Conservation (phyloP, 2,329 filamentous ascomycete genomes). For the Sclerotinia trifoliorum region DNA sequence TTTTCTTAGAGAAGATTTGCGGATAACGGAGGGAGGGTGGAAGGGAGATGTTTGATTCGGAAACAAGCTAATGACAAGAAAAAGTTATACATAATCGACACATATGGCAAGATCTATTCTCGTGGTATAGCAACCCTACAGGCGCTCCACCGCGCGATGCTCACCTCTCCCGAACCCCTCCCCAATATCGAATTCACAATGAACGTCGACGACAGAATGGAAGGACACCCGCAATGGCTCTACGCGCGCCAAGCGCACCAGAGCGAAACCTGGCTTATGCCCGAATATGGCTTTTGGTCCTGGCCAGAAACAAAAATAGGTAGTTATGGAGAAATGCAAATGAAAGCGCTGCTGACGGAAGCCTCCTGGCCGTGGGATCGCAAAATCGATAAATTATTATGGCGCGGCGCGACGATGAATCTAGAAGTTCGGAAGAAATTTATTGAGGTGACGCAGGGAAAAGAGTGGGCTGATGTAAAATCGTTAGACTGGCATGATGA, state of each 20-base stretch:
- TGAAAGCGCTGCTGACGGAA: slow-evolving; percentile 43
- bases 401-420: slow-evolving; percentile 50
- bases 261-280: slow-evolving; percentile 46
- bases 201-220: slow-evolving; percentile 50
- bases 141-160: slow-evolving; percentile 52
- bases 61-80: background rate
- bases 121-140: slow-evolving; percentile 48
- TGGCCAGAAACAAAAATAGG: slow-evolving; percentile 52
- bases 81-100: slow-evolving; percentile 18
- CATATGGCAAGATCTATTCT: slow-evolving; percentile 19
- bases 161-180: slow-evolving; percentile 47
- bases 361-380: slow-evolving; percentile 25
- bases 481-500: slow-evolving; percentile 20
- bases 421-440: slow-evolving; percentile 24
- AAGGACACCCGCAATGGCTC: slow-evolving; percentile 15
- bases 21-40: too few relatives aligned
- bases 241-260: slow-evolving; percentile 12
- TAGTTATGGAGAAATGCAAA: slow-evolving; percentile 43
- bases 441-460: slow-evolving; percentile 29
- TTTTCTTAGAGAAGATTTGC: slow-evolving; percentile 19
- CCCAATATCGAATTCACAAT: slow-evolving; percentile 53
- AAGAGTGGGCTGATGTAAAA: slow-evolving; percentile 49
- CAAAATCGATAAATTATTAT: slow-evolving; percentile 47
- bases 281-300: slow-evolving; percentile 55
- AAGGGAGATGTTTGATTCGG: too few relatives aligned